phyloP scores from a whole-genome alignment of 768 basidiomycete genomes.

The Mycena maculata region DNA sequence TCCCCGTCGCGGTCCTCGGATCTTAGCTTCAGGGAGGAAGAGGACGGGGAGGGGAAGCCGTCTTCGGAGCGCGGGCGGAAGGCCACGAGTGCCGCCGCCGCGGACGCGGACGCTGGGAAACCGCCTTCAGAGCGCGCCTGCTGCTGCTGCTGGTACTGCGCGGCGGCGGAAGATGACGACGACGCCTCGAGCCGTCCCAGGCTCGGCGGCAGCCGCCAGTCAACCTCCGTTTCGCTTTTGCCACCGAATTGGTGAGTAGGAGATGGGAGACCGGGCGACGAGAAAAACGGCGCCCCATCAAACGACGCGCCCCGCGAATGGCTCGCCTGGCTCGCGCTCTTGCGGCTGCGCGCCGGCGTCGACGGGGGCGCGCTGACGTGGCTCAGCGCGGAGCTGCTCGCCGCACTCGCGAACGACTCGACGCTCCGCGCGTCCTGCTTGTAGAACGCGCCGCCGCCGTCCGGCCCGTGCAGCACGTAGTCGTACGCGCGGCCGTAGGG shows the following conservation, averaged over 20 bases:
- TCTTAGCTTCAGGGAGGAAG: no score
- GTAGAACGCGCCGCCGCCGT: slow-evolving; percentile 31
- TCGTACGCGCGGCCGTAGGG: slow-evolving; percentile 80
- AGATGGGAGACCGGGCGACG: background rate
- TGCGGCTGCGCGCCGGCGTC: slow-evolving; percentile 3
- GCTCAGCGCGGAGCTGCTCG: background rate
- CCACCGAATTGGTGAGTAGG: no score
- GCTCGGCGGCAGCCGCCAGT: slow-evolving; percentile 29
- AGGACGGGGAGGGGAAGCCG: background rate
- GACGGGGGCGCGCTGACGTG: background rate
- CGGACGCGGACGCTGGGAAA: no score
- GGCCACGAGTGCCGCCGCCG: no score
- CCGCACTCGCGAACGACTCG: slow-evolving; percentile 39
- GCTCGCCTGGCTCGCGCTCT: slow-evolving; percentile 22
- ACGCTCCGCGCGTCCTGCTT: slow-evolving; percentile 39
- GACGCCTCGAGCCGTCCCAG: slow-evolving; percentile 15
- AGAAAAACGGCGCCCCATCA: slow-evolving; percentile 19
- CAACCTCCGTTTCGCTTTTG: no score
- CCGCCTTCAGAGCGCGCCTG: no score
- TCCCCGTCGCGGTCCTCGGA: no score
- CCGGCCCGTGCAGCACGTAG: slow-evolving; percentile 39
- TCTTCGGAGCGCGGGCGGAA: slow-evolving; percentile 1
- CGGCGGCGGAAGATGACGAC: background rate
- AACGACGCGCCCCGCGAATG: slow-evolving; percentile 24
- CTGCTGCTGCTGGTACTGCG: background rate